Base-by-base conservation (phyloP, 345 rosid species). In the Citrus inodora region DNA sequence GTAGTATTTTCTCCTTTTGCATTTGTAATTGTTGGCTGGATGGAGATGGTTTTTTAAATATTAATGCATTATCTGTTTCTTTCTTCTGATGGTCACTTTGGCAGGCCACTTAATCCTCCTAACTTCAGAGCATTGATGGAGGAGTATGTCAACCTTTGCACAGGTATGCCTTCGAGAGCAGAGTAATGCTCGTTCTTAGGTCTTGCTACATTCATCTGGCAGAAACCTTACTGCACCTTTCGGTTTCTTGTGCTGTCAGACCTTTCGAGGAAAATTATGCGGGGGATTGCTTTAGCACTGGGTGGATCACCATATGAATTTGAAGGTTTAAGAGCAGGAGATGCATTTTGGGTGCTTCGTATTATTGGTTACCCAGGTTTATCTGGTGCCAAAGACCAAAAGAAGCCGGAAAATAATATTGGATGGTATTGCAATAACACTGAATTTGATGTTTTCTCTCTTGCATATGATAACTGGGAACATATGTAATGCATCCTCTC, bases 261-360 rank as follows among this genome's bases (percentile, higher is more conserved):
- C 68, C 90, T 95, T 77, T 95, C 98, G 32, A 91, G 85, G 77
- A 93, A 90, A 55, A 93, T 95, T 38, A 81, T 93, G 90, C 84
- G 90, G 9, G 97, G 98, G 37, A 91, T 92, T 32, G 88, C 94
- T 28, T 56, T 95, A 59, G 98, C 93, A 72, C 83, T 92, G 76
- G 86, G 90, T 1, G 92, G 96, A 81, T 84, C 89, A 78, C 89
- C 89, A 1, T 76, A 87, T 76, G 96, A 86, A 71, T 91, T 95
- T 78, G 96, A 93, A 80, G 93, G 96, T 40, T 84, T 89, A 73
- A 88, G 79, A 75, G 93, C 88, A 8, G 93, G 94, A 74, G 92
- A 95, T 72, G 88, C 99, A 53, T 95, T 93, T 89, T 95, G 99
- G 97, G 96, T 90, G 74, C 33, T 82, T 79, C 96, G 96, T 40